Conservation (phyloP, 495 filamentous ascomycete genomes). For the Penicillium herquei region DNA sequence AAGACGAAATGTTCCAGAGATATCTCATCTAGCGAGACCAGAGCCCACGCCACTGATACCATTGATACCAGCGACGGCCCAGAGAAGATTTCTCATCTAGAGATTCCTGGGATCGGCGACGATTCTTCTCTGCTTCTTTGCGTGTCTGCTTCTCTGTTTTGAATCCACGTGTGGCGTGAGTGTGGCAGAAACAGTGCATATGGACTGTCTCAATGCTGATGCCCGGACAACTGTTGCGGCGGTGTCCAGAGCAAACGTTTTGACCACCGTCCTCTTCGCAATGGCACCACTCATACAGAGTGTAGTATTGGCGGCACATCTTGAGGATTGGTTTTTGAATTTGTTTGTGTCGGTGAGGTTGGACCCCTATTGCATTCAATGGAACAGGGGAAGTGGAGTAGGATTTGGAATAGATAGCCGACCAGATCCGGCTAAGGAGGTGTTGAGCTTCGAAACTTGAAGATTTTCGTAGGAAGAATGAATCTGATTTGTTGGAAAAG, state of each 20-base stretch:
- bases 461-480: background rate
- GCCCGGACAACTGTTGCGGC: slow-evolving; percentile 32
- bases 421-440: background rate
- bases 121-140: slow-evolving; percentile 27
- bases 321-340: slow-evolving; percentile 1
- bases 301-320: slow-evolving; percentile 47
- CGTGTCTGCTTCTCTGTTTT: slow-evolving; percentile 34
- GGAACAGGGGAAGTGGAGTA: background rate
- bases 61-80: slow-evolving; percentile 27
- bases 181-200: slow-evolving; percentile 47
- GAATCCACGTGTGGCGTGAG: slow-evolving; percentile 39
- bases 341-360: background rate
- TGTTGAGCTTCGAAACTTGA: background rate
- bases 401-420: background rate
- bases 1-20: background rate
- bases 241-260: slow-evolving; percentile 28
- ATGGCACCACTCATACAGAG: slow-evolving; percentile 45
- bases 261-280: slow-evolving; percentile 43
- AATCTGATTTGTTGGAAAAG: background rate
- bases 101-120: slow-evolving; percentile 24
- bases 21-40: slow-evolving; percentile 24
- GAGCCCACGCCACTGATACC: slow-evolving; percentile 34
- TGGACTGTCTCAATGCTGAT: slow-evolving; percentile 40
- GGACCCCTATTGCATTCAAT: background rate
- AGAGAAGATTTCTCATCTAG: slow-evolving; percentile 32